phyloP scores from a whole-genome alignment of 2,329 filamentous ascomycete genomes.

The Clonostachys sp. region DNA sequence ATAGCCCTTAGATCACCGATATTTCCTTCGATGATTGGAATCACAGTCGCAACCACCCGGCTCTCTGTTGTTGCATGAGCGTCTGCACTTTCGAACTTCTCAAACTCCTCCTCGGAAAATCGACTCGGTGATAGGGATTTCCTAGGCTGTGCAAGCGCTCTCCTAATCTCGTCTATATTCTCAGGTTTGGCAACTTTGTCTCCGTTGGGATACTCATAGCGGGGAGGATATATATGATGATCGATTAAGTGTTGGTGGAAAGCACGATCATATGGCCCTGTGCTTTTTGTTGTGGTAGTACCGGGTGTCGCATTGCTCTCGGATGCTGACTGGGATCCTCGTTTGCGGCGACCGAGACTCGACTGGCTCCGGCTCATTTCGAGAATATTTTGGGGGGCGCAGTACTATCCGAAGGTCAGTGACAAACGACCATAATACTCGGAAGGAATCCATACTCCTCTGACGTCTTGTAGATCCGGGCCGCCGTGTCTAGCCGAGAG shows the following conservation, averaged over 20 bases:
- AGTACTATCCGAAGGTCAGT: background rate
- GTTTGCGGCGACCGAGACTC: conserved; percentile 3
- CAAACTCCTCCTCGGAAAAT: conserved; percentile 22
- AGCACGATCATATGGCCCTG: conserved; percentile 9
- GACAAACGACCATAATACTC: background rate
- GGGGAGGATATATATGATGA: conserved; percentile 6
- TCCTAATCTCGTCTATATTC: conserved; percentile 10
- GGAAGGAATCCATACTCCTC: conserved; percentile 1
- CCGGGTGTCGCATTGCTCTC: background rate
- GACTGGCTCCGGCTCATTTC: no score
- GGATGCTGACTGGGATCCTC: background rate
- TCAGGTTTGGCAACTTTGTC: conserved; percentile 5
- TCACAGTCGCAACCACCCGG: conserved; percentile 17
- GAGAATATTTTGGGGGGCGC: background rate
- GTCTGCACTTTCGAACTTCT: conserved; percentile 18
- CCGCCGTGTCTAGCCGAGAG: conserved; percentile 1
- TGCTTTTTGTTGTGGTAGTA: conserved; percentile 5
- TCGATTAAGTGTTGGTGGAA: conserved; percentile 12
- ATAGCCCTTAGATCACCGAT: conserved; percentile 11
- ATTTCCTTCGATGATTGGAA: conserved; percentile 23
- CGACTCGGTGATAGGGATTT: conserved; percentile 27
- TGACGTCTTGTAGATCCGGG: background rate
- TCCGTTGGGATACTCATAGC: conserved; percentile 9
- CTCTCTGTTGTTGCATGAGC: conserved; percentile 24
- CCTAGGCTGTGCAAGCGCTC: conserved; percentile 4